Conservation (phyloP, 192 early-diverging fungal genomes). For the Pilobolus umbonatus region DNA sequence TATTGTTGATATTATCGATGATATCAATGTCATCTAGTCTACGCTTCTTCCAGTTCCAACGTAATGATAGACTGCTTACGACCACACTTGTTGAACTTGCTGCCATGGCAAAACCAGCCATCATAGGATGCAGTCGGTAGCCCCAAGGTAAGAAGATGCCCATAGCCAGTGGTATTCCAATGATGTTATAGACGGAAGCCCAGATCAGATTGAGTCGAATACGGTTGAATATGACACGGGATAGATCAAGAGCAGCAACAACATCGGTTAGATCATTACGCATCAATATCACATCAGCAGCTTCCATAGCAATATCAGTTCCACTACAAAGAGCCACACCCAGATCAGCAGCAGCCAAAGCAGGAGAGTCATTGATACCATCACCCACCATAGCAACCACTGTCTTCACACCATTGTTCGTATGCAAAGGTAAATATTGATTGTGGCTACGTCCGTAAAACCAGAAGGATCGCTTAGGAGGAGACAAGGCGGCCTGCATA, state of each 20-base stretch:
- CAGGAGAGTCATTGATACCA: constrained; percentile 94
- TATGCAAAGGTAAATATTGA: neutral
- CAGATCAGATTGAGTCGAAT: constrained; percentile 86
- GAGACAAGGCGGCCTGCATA: constrained; percentile 7
- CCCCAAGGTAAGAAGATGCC: constrained; percentile 86
- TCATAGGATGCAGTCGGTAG: constrained; percentile 80
- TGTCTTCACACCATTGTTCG: neutral
- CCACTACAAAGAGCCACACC: constrained; percentile 88
- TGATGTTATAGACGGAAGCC: constrained; percentile 86
- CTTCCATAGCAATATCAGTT: constrained; percentile 94
- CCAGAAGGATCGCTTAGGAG: neutral
- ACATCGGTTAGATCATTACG: constrained; percentile 81
- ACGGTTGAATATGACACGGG: constrained; percentile 75
- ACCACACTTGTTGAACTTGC: constrained; percentile 91
- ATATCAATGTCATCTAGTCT: neutral
- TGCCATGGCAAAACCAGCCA: constrained; percentile 94
- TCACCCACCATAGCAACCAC: constrained; percentile 93
- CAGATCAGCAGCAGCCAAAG: constrained; percentile 77
- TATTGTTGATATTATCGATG: neutral
- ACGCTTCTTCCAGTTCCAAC: constrained; percentile 51
- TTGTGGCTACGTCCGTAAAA: neutral
- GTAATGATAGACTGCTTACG: constrained; percentile 78
- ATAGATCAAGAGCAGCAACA: constrained; percentile 80
- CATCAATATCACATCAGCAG: constrained; percentile 91
- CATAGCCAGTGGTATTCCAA: constrained; percentile 93